Evolutionary conservation across 352 stramenopile species (phyloP), one percentile per base, ranked within the genome.

Genomic region (Globisporangium echinulatum): DNA sequence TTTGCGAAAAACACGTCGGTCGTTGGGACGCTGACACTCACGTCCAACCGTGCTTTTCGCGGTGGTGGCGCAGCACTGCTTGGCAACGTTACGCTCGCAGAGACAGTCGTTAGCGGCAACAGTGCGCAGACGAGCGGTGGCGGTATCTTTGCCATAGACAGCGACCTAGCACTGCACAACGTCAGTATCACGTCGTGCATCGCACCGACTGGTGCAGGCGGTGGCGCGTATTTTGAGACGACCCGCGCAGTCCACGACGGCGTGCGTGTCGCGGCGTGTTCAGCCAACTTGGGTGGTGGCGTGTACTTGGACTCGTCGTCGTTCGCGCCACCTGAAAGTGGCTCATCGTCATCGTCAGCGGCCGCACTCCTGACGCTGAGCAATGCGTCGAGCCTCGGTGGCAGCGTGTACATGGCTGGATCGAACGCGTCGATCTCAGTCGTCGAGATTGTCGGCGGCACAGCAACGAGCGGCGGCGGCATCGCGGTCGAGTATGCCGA

Each of bases 321-420:
- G 4, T 67, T 81, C 17, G 65, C 44, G 7, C 54, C 61, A 17
- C 49, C n/a, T 0, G n/a, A 25, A 15, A 37, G n/a, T 17, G 49
- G 43, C 15, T 39, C 58, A 4, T 46, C 38, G 38, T 43, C 57
- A 14, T 25, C 15, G 1, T 8, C 59, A 4, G 7, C 39, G 19
- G 47, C 50, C 11, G 54, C 48, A 13, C 25, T 56, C 4, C 40
- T 40, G 2, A 55, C 43, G 1, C 38, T 59, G 11, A 77, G 68
- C 17, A 17, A n/a, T 8, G 71, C 73, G 19, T 44, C 58, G 2
- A 60, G 63, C 10, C 54, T 64, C 7, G 73, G 74, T 42, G 74
- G 74, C 9, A 59, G 64, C 0, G 10, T 77, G 25, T 82, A 74
- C 49, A 48, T 76, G 17, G 64, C 50, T 36, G 74, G 74, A 7